Conservation (phyloP, 352 stramenopile species). For the Plasmopara halstedii region DNA sequence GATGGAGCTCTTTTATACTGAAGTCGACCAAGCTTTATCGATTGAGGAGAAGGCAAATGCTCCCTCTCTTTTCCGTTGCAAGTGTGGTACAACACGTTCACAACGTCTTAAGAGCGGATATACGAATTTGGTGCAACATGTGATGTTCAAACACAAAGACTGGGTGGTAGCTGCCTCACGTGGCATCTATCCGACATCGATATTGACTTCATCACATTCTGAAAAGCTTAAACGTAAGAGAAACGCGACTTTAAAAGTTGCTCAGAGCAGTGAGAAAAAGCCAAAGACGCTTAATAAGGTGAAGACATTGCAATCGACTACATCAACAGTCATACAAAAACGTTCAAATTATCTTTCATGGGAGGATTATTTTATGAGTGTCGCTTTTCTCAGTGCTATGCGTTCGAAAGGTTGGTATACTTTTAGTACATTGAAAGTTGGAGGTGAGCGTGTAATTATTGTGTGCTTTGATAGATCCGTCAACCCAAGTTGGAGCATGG, state of each 20-base stretch:
- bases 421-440: not conserved
- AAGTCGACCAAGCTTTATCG: slow-evolving; percentile 8
- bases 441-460: not conserved
- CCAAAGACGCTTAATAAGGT: not conserved
- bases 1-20: slow-evolving; percentile 41
- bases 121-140: slow-evolving; percentile 60
- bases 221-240: no score
- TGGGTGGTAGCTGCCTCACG: slow-evolving; percentile 31
- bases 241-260: no score
- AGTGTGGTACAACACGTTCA: slow-evolving; percentile 49
- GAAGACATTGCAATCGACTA: not conserved
- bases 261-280: no score
- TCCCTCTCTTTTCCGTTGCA: slow-evolving; percentile 39
- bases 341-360: slow-evolving; percentile 91
- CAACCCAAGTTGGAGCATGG: slow-evolving; percentile 96
- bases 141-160: slow-evolving; percentile 54
- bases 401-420: slow-evolving; percentile 90
- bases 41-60: slow-evolving; percentile 2
- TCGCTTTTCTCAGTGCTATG: slow-evolving; percentile 98
- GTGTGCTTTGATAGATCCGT: slow-evolving; percentile 73
- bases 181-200: slow-evolving; percentile 15
- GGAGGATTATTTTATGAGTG: slow-evolving; percentile 99
- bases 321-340: slow-evolving; percentile 33
- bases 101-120: slow-evolving; percentile 49
- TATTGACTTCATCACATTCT: slow-evolving; percentile 11